Evolutionary conservation across 306 rosid species (phyloP), one percentile per base, ranked within the genome.

Genomic region (Crotalaria pallida): DNA sequence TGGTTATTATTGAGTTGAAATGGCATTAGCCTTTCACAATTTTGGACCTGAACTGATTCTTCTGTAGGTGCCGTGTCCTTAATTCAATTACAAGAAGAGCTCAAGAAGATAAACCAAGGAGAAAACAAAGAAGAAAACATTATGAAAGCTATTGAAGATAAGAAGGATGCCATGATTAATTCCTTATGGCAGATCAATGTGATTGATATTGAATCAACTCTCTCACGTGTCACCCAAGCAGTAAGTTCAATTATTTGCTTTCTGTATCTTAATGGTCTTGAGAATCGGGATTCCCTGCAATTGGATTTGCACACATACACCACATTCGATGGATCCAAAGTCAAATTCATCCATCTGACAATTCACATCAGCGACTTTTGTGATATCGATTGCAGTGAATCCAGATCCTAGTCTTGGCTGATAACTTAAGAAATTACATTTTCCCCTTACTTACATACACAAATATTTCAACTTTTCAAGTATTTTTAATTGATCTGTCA

Each of bases 161-260:
- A 83, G 84, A 91, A 84, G 86, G 95, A 87, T 43, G 88, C 83
- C 64, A 74, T 91, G 94, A 63, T 94, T 77, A 86, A 94, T 76
- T 94, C 99, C 45, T 82, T 89, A 17, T 94, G 99, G 99, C 86
- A 85, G 84, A 80, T 94, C 76, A 94, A 94, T 22, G 99, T 94
- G 41, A 92, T 91, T 18, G 99, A 94, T 77, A 91, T 94, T 6
- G 99, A 94, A 84, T 78, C 91, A 80, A 91, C 96, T 58, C 76
- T 94, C 24, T 89, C 97, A 31, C 95, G 1, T 38, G 97, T 91
- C 78, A 87, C 97, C 86, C 81, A 67, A 17, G 87, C 80, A 11
- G 97, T 94, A 83, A 91, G 99, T 91, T 64, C 38, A 63, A 45
- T 16, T 59, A 33, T 74, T 62, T 76, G 65, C 78, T 75, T 47